These are phyloP conservation scores for Rhizopogon rudus DNA, from an alignment of 768 basidiomycete genomes.

Conservation along the genomic window DNA sequence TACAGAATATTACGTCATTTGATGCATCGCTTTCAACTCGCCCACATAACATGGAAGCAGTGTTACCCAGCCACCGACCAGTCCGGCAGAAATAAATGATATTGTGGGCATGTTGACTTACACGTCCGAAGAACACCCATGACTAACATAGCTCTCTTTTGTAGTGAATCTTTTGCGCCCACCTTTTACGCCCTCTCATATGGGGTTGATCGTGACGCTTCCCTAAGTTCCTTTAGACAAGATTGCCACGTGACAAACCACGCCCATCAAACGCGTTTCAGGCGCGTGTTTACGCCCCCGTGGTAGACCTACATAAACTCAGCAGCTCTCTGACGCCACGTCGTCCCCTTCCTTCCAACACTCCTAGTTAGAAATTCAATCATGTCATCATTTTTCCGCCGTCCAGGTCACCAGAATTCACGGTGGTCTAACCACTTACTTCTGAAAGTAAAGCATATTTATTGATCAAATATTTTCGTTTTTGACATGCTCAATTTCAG, in stretches of 20 bases:
- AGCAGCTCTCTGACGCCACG: slow-evolving; percentile 8
- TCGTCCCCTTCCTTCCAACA: slow-evolving; percentile 7
- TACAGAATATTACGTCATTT: neutral
- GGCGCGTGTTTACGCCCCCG: neutral
- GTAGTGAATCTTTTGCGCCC: too few relatives aligned
- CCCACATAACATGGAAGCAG: neutral
- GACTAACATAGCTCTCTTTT: neutral
- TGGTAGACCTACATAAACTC: slow-evolving; percentile 21
- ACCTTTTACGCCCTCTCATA: too few relatives aligned
- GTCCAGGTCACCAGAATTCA: slow-evolving; percentile 12
- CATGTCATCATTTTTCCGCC: slow-evolving; percentile 23
- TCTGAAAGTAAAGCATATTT: slow-evolving; percentile 42
- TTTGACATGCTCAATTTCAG: slow-evolving; percentile 21
- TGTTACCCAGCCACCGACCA: neutral
- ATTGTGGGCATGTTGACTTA: neutral
- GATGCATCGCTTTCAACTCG: neutral
- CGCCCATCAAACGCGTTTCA: slow-evolving; percentile 12
- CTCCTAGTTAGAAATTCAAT: neutral
- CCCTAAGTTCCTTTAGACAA: neutral
- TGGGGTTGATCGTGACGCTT: neutral
- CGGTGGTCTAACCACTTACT: slow-evolving; percentile 44
- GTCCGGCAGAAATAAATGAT: neutral
- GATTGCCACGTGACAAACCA: slow-evolving; percentile 19
- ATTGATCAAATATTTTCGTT: neutral
- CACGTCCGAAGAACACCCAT: neutral